Percentiles rank a stretch among this genome's conserved stretches.
phyloP scores from a whole-genome alignment of 2,329 filamentous ascomycete genomes.

The Aspergillus luchuensis region DNA sequence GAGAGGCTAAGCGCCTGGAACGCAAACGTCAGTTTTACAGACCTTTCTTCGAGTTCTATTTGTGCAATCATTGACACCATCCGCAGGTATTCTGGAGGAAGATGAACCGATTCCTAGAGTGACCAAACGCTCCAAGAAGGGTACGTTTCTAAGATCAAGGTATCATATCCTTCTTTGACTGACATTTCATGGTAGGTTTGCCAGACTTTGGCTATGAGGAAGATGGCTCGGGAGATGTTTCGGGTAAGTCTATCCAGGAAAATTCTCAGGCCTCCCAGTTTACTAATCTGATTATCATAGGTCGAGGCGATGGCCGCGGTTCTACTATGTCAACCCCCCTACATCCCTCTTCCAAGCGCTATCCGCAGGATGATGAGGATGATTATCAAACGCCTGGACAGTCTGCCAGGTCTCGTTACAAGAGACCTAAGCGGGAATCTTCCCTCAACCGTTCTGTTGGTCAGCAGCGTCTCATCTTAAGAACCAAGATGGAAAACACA shows the following conservation, averaged over 20 bases:
- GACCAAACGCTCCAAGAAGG: slow-evolving; percentile 49
- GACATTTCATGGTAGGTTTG: slow-evolving; percentile 7
- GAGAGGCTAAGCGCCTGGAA: slow-evolving; percentile 51
- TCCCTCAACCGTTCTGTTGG: slow-evolving; percentile 39
- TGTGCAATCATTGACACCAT: slow-evolving; percentile 14
- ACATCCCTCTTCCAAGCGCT: slow-evolving; percentile 37
- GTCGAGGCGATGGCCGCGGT: slow-evolving; percentile 28
- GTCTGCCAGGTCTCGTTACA: slow-evolving; percentile 41
- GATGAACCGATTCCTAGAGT: slow-evolving; percentile 49
- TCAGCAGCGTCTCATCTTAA: slow-evolving; percentile 47
- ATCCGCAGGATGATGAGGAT: slow-evolving; percentile 43
- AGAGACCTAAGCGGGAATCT: slow-evolving; percentile 42
- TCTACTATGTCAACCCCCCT: slow-evolving; percentile 42
- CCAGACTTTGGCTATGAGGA: slow-evolving; percentile 37
- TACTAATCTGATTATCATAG: background rate
- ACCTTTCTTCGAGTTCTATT: background rate
- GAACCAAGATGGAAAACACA: slow-evolving; percentile 48
- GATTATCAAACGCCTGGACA: slow-evolving; percentile 42
- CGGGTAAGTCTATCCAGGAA: slow-evolving; percentile 14
- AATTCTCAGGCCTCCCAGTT: background rate
- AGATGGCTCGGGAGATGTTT: slow-evolving; percentile 35
- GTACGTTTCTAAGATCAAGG: slow-evolving; percentile 24
- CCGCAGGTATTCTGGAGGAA: slow-evolving; percentile 49
- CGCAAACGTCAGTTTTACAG: slow-evolving; percentile 44
- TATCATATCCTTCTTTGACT: slow-evolving; percentile 10